Evolutionary conservation across 768 basidiomycete genomes (phyloP).

Genomic region (Pilatotrama ljubarskyi): DNA sequence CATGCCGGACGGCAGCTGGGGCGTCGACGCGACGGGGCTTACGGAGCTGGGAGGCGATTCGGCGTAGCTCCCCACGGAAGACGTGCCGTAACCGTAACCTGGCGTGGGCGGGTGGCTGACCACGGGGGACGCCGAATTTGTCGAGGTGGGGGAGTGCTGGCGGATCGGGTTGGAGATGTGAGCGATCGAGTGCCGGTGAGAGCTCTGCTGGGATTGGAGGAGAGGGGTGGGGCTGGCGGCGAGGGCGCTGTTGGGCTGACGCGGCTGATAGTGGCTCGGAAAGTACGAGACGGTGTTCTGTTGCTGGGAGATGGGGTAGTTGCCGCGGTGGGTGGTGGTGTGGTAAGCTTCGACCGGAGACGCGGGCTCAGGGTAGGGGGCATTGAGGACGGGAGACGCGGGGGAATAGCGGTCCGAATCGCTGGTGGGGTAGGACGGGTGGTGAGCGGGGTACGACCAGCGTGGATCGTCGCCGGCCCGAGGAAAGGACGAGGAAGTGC

Average conservation of each 20-base stretch:
- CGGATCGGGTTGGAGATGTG: slow-evolving; percentile 23
- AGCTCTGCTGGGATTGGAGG: slow-evolving; percentile 1
- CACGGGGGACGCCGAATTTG: slow-evolving; percentile 9
- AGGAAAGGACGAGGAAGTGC: slow-evolving; percentile 11
- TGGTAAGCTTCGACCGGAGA: slow-evolving; percentile 13
- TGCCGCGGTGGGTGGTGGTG: neutral
- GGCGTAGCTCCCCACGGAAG: neutral
- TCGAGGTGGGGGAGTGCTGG: slow-evolving; percentile 7
- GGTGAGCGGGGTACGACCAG: slow-evolving; percentile 6
- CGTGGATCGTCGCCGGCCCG: slow-evolving; percentile 7
- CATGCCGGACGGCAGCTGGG: neutral
- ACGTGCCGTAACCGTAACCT: slow-evolving; percentile 1
- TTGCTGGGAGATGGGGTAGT: slow-evolving; percentile 4
- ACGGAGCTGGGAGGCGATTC: slow-evolving; percentile 10
- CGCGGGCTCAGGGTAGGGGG: slow-evolving; percentile 9
- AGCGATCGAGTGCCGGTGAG: slow-evolving; percentile 21
- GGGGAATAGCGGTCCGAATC: slow-evolving; percentile 15
- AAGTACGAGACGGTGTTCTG: neutral
- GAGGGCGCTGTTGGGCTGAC: neutral
- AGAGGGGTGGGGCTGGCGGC: neutral
- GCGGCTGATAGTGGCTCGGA: neutral
- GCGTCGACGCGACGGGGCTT: slow-evolving; percentile 3
- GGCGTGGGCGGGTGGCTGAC: slow-evolving; percentile 19
- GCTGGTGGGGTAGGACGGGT: slow-evolving; percentile 7
- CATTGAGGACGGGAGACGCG: slow-evolving; percentile 8